A percentile compares a stretch with the other conserved stretches of the same genome.
Conservation (phyloP, 1,284 basidiomycete species). For the Sanghuangporus weigelae region DNA sequence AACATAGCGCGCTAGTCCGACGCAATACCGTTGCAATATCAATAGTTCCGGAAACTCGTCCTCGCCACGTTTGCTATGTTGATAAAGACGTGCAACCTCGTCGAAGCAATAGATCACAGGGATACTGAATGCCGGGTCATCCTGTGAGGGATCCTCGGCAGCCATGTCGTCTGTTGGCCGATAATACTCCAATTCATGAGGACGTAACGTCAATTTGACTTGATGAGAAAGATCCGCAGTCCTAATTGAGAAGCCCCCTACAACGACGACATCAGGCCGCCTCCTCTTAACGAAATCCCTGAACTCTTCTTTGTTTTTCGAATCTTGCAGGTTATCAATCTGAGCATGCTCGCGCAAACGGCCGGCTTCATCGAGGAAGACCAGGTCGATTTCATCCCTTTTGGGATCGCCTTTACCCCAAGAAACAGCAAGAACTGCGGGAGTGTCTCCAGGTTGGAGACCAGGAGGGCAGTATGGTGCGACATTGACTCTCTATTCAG, state of each 20-base stretch:
- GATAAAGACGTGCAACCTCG: conserved; percentile 92
- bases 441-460: conserved; percentile 65
- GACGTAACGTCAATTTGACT: conserved; percentile 50
- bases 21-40: conserved; percentile 86
- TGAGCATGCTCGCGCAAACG: conserved; percentile 85
- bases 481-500: conserved; percentile 57
- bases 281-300: conserved; percentile 76
- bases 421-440: conserved; percentile 88
- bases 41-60: conserved; percentile 85
- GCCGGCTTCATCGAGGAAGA: conserved; percentile 85
- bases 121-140: conserved; percentile 45
- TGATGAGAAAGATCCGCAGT: conserved; percentile 69
- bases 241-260: conserved; percentile 85
- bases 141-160: conserved; percentile 26
- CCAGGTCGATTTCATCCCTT: conserved; percentile 82
- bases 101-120: conserved; percentile 86
- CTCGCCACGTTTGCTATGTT: conserved; percentile 82
- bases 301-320: conserved; percentile 68
- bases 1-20: conserved; percentile 89
- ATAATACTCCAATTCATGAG: neutral
- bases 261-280: conserved; percentile 83
- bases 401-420: conserved; percentile 94
- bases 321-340: conserved; percentile 81
- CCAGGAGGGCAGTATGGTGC: conserved; percentile 67
- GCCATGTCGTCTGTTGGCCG: conserved; percentile 22